Percentiles rank a stretch among this genome's conserved stretches.
These are phyloP conservation scores for Chiua virens DNA, from an alignment of 768 basidiomycete species.

Conservation along the genomic window DNA sequence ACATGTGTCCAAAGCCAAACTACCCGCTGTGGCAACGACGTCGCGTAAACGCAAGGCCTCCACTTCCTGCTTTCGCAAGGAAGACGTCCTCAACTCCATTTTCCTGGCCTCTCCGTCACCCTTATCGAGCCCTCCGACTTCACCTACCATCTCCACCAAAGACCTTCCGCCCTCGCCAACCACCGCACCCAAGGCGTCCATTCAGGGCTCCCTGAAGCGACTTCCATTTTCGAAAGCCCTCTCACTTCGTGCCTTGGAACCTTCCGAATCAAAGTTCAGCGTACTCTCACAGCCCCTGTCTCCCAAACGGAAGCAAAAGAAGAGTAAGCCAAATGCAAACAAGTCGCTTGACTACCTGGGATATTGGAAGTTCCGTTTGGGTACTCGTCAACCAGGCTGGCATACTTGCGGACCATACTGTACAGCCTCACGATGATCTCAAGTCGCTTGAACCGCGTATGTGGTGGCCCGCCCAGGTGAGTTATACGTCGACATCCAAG, in stretches of 20 bases:
- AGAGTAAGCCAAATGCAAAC: conserved; percentile 1
- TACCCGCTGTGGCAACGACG: conserved; percentile 10
- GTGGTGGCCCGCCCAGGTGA: conserved; percentile 77
- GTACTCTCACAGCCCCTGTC: conserved; percentile 22
- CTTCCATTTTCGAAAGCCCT: conserved; percentile 10
- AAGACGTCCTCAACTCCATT: conserved; percentile 4
- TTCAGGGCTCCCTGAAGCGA: conserved; percentile 4
- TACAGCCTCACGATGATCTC: conserved; percentile 24
- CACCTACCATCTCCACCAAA: conserved; percentile 10
- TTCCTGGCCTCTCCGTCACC: conserved; percentile 25
- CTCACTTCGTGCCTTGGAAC: conserved; percentile 7
- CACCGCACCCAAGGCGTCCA: neutral
- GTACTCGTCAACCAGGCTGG: conserved; percentile 47
- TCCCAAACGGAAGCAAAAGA: conserved; percentile 21
- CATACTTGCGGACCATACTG: conserved; percentile 31
- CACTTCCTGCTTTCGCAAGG: conserved; percentile 1
- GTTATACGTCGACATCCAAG: conserved; percentile 6
- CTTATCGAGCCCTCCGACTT: conserved; percentile 25
- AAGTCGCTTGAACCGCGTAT: conserved; percentile 25
- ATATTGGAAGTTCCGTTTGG: conserved; percentile 49
- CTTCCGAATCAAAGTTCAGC: conserved; percentile 9
- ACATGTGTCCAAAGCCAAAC: conserved; percentile 12
- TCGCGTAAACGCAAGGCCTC: conserved; percentile 32
- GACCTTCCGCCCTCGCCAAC: conserved; percentile 21
- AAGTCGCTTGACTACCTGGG: conserved; percentile 11